Evolutionary conservation across 2,329 filamentous ascomycete species (phyloP).

Genomic region (Trichoderma lentiforme): DNA sequence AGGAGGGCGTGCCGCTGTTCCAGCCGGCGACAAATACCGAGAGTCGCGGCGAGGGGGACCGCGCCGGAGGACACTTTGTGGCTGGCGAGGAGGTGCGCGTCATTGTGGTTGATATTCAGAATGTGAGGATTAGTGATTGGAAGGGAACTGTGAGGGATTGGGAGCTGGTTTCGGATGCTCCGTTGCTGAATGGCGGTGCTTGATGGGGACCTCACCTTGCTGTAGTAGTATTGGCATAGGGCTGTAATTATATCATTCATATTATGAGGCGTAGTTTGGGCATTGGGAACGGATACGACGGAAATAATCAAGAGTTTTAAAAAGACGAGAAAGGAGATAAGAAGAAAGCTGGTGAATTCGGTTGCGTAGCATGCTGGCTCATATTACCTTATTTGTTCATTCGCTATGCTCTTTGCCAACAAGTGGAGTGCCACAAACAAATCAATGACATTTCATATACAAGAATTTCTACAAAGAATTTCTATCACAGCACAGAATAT

Average conservation of each 20-base stretch:
- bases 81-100: slow-evolving; percentile 81
- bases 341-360: background rate
- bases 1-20: slow-evolving; percentile 42
- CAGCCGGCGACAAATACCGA: slow-evolving; percentile 36
- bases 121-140: slow-evolving; percentile 89
- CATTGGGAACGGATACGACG: background rate
- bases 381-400: background rate
- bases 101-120: slow-evolving; percentile 78
- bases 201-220: slow-evolving; percentile 17
- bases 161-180: slow-evolving; percentile 42
- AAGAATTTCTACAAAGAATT: background rate
- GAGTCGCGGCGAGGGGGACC: slow-evolving; percentile 43
- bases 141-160: slow-evolving; percentile 90
- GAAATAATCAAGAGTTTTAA: background rate
- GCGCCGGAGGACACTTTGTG: slow-evolving; percentile 62
- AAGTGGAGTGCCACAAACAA: background rate
- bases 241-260: background rate
- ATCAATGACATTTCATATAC: background rate
- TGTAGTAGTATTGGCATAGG: no score
- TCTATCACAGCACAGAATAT: background rate
- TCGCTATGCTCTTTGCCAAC: background rate
- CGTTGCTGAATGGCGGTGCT: slow-evolving; percentile 41
- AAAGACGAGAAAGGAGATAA: background rate
- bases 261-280: background rate
- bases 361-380: background rate